Conservation (phyloP, 768 basidiomycete species). For the Termitomyces sp. region DNA sequence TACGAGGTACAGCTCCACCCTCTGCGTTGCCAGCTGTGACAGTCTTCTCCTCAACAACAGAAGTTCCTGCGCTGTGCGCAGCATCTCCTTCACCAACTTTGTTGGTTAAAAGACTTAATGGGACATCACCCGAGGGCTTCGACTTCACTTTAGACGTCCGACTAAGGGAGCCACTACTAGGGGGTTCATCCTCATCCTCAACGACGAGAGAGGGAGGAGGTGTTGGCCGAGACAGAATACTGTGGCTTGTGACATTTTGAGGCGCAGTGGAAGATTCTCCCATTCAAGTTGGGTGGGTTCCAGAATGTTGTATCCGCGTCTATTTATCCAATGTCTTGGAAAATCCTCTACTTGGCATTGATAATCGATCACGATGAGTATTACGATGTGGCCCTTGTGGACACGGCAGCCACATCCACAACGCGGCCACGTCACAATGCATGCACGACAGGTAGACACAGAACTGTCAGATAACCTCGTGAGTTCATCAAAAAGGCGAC, state of each 20-base stretch:
- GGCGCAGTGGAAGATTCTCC: neutral
- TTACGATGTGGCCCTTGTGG: too few relatives aligned
- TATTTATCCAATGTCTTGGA: neutral
- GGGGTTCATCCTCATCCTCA: slow-evolving; percentile 39
- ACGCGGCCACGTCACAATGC: too few relatives aligned
- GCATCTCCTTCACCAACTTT: neutral
- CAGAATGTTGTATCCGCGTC: neutral
- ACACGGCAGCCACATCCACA: neutral
- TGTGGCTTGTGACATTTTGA: neutral
- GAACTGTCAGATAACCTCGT: neutral
- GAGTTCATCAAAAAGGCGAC: neutral
- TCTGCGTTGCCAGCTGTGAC: neutral
- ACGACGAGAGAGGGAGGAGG: slow-evolving; percentile 21
- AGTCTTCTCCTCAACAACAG: neutral
- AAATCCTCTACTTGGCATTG: neutral
- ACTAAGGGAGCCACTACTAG: slow-evolving; percentile 32
- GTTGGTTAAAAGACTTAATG: neutral
- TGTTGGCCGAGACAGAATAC: slow-evolving; percentile 24
- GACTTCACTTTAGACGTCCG: slow-evolving; percentile 25
- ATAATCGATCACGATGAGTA: neutral
- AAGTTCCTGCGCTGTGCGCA: neutral
- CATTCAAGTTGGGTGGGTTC: neutral
- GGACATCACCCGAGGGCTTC: slow-evolving; percentile 23
- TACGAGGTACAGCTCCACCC: neutral
- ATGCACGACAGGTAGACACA: neutral